phyloP scores from a whole-genome alignment of 768 basidiomycete species.

The Fomitopsis pulvina region DNA sequence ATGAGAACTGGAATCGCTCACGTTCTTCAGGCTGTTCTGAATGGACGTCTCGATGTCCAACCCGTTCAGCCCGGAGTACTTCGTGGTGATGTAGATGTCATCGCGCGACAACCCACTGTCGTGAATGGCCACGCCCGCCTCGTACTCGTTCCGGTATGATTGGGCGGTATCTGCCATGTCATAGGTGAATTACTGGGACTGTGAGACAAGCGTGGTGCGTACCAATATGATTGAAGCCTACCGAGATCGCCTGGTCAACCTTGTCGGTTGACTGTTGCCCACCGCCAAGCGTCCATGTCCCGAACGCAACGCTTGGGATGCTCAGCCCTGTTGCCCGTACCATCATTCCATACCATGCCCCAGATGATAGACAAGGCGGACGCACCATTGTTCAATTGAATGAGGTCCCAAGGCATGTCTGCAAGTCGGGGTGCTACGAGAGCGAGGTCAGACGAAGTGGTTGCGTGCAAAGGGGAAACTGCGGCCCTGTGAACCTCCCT shows the following conservation, averaged over 20 bases:
- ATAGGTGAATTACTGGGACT: not conserved
- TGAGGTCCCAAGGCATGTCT: constrained; percentile 54
- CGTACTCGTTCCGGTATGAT: constrained; percentile 51
- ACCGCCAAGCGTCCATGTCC: constrained; percentile 59
- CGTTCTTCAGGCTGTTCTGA: constrained; percentile 48
- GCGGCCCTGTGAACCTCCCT: not conserved
- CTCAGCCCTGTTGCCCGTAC: constrained; percentile 28
- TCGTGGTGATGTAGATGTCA: constrained; percentile 61
- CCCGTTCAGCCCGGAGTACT: constrained; percentile 47
- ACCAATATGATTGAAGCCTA: constrained; percentile 62
- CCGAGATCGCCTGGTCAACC: constrained; percentile 55
- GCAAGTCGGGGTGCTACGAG: not conserved
- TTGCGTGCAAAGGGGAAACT: not conserved
- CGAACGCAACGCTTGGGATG: constrained; percentile 51
- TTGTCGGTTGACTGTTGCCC: constrained; percentile 45
- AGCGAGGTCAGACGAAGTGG: not conserved
- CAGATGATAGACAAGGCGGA: not conserved
- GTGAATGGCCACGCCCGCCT: constrained; percentile 41
- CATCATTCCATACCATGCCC: not conserved
- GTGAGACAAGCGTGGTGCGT: constrained; percentile 10
- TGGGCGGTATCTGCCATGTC: constrained; percentile 52
- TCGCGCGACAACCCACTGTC: constrained; percentile 51
- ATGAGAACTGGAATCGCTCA: no score
- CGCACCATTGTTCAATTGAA: constrained; percentile 55
- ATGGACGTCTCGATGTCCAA: constrained; percentile 51